These are phyloP conservation scores for Podaxis sp. DNA, from an alignment of 768 basidiomycete genomes.

Conservation along the genomic window DNA sequence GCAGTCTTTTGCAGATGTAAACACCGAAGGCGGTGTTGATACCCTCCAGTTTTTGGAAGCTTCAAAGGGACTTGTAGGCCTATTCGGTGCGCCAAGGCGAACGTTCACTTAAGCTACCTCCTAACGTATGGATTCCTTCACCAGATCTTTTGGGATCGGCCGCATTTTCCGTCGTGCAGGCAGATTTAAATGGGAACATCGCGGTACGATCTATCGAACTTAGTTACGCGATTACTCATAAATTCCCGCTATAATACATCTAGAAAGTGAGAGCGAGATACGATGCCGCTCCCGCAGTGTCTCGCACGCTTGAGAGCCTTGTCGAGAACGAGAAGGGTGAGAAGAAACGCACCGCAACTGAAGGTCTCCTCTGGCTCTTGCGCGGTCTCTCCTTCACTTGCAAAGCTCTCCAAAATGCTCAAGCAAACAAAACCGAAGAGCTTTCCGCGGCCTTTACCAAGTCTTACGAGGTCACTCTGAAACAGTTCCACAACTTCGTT, in stretches of 20 bases:
- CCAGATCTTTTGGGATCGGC: slow-evolving; percentile 83
- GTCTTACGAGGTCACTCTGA: slow-evolving; percentile 81
- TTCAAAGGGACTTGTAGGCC: slow-evolving; percentile 78
- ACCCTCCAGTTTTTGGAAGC: slow-evolving; percentile 89
- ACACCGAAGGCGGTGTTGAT: slow-evolving; percentile 85
- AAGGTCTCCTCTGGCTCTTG: slow-evolving; percentile 92
- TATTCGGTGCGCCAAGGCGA: slow-evolving; percentile 71
- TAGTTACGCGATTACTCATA: neutral
- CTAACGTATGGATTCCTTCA: neutral
- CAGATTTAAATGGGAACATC: slow-evolving; percentile 91
- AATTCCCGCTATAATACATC: neutral
- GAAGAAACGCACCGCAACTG: slow-evolving; percentile 86
- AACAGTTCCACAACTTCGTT: slow-evolving; percentile 80
- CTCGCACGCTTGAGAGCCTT: slow-evolving; percentile 80
- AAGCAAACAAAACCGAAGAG: slow-evolving; percentile 62
- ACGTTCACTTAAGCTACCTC: neutral
- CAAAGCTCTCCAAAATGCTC: slow-evolving; percentile 70
- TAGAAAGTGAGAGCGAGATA: slow-evolving; percentile 92
- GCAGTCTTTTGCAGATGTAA: slow-evolving; percentile 93
- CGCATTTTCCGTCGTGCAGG: slow-evolving; percentile 82
- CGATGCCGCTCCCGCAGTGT: slow-evolving; percentile 60
- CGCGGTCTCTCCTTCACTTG: slow-evolving; percentile 91
- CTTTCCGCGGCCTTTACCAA: slow-evolving; percentile 74
- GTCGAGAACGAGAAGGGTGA: slow-evolving; percentile 82
- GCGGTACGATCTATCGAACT: slow-evolving; percentile 46